Conservation (phyloP, 768 basidiomycete genomes). For the Pleurotus salmoneostramineus region DNA sequence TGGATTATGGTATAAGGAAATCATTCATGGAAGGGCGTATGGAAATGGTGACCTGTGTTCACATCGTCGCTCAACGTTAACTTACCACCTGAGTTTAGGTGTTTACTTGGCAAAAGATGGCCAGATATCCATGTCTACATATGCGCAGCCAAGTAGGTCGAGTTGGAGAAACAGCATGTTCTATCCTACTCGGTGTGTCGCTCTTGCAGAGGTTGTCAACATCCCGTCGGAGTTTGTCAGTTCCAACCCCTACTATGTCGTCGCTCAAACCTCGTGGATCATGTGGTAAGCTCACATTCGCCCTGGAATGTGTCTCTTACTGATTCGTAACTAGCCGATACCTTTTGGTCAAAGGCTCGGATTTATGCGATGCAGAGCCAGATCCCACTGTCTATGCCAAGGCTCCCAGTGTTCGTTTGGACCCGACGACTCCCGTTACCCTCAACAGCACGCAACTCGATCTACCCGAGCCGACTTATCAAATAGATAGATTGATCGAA, state of each 20-base stretch:
- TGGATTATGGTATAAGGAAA: constrained; percentile 59
- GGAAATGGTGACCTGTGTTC: constrained; percentile 46
- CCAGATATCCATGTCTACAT: constrained; percentile 38
- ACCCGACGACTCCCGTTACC: constrained; percentile 42
- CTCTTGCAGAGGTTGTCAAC: constrained; percentile 67
- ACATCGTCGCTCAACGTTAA: constrained; percentile 1
- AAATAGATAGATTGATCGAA: constrained; percentile 44
- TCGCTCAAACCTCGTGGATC: constrained; percentile 66
- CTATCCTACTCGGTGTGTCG: constrained; percentile 44
- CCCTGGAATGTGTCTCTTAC: not conserved
- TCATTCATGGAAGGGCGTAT: constrained; percentile 56
- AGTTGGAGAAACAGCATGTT: constrained; percentile 52
- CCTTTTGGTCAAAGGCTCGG: constrained; percentile 45
- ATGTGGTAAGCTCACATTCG: constrained; percentile 43
- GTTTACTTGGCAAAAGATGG: constrained; percentile 69
- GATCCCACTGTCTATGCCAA: constrained; percentile 9
- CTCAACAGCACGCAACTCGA: constrained; percentile 32
- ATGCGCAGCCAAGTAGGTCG: constrained; percentile 28
- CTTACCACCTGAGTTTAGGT: constrained; percentile 27
- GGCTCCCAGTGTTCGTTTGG: constrained; percentile 39
- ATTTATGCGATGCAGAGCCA: not conserved
- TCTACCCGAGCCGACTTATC: constrained; percentile 57
- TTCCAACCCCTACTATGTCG: constrained; percentile 49
- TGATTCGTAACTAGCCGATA: constrained; percentile 43
- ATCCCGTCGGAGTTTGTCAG: constrained; percentile 52